Conservation (phyloP, 176 grass and related monocot species). For the Oryza meyeriana region DNA sequence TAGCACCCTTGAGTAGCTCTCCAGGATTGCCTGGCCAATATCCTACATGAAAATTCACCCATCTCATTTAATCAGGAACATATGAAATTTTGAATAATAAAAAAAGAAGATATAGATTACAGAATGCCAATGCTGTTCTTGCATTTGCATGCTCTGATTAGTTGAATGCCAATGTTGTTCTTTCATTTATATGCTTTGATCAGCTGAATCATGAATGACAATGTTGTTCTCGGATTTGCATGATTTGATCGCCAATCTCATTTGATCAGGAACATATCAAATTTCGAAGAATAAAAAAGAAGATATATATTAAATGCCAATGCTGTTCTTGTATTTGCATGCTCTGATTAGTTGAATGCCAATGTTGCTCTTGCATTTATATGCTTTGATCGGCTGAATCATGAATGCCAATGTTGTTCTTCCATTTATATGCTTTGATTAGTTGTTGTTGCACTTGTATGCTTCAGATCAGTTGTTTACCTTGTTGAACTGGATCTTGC, state of each 20-base stretch:
- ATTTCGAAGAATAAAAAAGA: too few species aligned
- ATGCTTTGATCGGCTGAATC: too few species aligned
- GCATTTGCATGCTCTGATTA: too few species aligned
- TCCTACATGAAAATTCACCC: slow-evolving; percentile 37
- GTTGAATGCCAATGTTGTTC: too few species aligned
- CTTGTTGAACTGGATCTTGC: slow-evolving; percentile 99
- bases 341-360: too few species aligned
- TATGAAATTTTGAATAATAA: not conserved
- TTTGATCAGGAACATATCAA: too few species aligned
- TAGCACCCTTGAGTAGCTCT: slow-evolving; percentile 97
- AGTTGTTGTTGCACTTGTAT: not conserved
- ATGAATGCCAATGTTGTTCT: not conserved
- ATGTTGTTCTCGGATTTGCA: too few species aligned
- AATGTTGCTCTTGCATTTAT: not conserved
- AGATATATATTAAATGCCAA: not conserved
- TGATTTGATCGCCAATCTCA: too few species aligned
- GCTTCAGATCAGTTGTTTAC: slow-evolving; percentile 17
- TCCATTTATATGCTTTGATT: not conserved
- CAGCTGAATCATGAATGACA: too few species aligned
- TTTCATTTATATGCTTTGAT: too few species aligned
- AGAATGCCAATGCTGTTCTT: too few species aligned
- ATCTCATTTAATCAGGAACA: not conserved
- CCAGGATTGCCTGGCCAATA: slow-evolving; percentile 89
- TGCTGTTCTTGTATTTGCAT: too few species aligned
- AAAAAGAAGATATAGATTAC: not conserved